A percentile compares a stretch with the other conserved stretches of the same genome.
phyloP scores from a whole-genome alignment of 192 early-diverging fungal genomes.

The Linnemannia zychae region DNA sequence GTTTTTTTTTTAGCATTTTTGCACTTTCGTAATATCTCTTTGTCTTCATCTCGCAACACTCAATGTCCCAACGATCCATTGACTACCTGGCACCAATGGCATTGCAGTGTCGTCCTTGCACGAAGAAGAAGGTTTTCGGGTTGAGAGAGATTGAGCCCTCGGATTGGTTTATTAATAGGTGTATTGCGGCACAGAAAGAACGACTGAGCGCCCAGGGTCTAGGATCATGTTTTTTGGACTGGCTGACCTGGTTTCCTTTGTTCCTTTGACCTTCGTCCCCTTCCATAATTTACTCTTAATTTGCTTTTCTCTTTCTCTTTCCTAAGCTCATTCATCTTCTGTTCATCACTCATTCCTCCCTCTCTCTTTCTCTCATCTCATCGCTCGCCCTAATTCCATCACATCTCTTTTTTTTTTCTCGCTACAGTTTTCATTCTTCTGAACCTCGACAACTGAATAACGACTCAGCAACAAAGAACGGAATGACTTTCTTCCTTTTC shows the following conservation, averaged over 20 bases:
- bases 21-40: conserved; percentile 1
- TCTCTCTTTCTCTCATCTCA: background rate
- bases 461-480: no score
- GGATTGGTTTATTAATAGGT: no score
- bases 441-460: no score
- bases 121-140: background rate
- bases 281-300: no score
- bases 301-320: background rate
- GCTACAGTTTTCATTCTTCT: background rate
- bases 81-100: background rate
- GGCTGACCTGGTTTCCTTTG: no score
- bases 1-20: background rate
- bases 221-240: background rate
- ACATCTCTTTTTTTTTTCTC: background rate
- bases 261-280: no score
- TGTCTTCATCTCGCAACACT: background rate
- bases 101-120: background rate
- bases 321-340: background rate
- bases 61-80: background rate
- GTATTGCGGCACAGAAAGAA: no score
- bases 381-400: background rate
- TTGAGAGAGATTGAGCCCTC: background rate
- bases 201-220: no score
- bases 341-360: background rate
- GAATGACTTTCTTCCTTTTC: no score